These are phyloP conservation scores for Ampelomyces quisqualis DNA, from an alignment of 2,329 filamentous ascomycete species.

Conservation along the genomic window DNA sequence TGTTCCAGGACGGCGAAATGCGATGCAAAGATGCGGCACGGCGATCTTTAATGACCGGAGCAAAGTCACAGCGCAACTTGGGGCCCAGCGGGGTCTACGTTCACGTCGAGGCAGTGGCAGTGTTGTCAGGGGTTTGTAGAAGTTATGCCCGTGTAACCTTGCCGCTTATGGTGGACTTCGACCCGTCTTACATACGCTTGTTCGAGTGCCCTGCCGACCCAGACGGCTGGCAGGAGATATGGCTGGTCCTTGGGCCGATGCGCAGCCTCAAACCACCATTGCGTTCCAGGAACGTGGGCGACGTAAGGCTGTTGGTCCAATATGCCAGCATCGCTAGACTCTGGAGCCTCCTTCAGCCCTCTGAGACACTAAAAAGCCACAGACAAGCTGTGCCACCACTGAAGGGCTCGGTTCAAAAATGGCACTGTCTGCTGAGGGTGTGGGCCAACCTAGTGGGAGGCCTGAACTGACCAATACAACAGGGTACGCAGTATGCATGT, in stretches of 20 bases:
- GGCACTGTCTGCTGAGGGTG: no score
- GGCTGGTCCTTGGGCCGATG: background rate
- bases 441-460: background rate
- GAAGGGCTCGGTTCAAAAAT: no score
- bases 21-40: background rate
- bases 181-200: background rate
- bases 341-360: no score
- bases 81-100: slow-evolving; percentile 2
- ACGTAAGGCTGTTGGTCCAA: no score
- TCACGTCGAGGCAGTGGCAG: slow-evolving; percentile 9
- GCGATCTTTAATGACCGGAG: background rate
- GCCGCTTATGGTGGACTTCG: slow-evolving; percentile 1
- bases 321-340: no score
- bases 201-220: background rate
- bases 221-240: background rate
- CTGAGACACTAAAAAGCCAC: no score
- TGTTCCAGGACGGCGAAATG: background rate
- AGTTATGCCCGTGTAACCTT: no score
- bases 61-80: background rate
- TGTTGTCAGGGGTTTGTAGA: no score
- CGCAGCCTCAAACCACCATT: background rate
- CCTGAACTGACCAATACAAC: background rate
- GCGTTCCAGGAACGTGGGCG: background rate
- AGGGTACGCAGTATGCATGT: background rate
- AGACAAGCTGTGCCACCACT: no score